Evolutionary conservation across 2,329 filamentous ascomycete genomes (phyloP), one percentile per base, ranked within the genome.

Genomic region (Calonectria naviculata): DNA sequence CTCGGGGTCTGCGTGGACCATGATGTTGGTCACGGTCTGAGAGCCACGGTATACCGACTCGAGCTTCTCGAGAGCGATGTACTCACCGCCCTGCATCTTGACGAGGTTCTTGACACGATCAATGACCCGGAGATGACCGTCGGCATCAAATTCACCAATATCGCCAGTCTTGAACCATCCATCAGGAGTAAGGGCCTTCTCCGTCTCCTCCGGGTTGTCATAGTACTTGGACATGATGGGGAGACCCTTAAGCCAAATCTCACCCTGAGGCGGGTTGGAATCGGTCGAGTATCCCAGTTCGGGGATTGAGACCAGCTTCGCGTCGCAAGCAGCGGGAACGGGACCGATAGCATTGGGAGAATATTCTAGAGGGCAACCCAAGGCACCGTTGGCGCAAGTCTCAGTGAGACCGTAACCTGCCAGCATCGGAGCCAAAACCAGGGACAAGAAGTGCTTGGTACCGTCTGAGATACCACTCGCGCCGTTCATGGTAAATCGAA

Each of bases 91-190:
- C 75, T 94, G 90, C 74, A 97, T 95, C 91, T 98, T 98, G 84
- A 98, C 94, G 67, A 98, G 87, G 85, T 98, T 98, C 92, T 98
- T 98, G 91, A 98, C 95, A 77, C 96, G 94, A 83, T 98, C 96
- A 80, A 98, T 95, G 81, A 98, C 93, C 77, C 89, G 90, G 75
- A 98, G 85, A 82, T 97, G 94, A 49, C 96, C 96, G 72, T 93
- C 88, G 52, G 86, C 81, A 83, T 96, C 92, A 79, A 96, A 97
- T 82, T 98, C 94, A 78, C 96, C 96, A 82, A 98, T 97, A 80
- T 98, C 96, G 72, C 96, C 96, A 19, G 95, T 97, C 89, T 93
- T 96, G 90, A 98, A 98, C 97, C 97, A 98, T 61, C 95, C 95
- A 78, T 98, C 97, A 4, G 91, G 83, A 1, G 94, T 95, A 74